phyloP scores from a whole-genome alignment of 2,329 filamentous ascomycete species.

The Massarina eburnea region DNA sequence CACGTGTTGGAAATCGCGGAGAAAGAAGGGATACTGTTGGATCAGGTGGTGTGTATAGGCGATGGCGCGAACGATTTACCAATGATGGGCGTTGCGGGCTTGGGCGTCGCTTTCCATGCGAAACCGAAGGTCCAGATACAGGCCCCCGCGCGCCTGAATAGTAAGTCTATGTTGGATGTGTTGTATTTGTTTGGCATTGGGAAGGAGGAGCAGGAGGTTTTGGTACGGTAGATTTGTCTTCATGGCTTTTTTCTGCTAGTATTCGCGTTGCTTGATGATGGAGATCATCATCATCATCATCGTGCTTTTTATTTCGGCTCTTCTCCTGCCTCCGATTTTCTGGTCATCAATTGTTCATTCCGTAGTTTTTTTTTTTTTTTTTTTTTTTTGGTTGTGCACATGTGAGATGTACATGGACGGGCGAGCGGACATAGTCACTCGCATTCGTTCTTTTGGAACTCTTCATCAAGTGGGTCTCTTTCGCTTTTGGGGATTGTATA shows the following conservation, averaged over 20 bases:
- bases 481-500: too few species aligned
- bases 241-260: background rate
- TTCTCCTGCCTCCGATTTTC: too few species aligned
- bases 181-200: slow-evolving; percentile 74
- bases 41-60: slow-evolving; percentile 72
- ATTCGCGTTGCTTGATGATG: too few species aligned
- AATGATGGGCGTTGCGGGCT: slow-evolving; percentile 74
- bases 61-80: slow-evolving; percentile 82
- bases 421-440: too few species aligned
- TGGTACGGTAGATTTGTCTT: background rate
- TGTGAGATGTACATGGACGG: too few species aligned
- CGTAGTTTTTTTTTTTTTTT: too few species aligned
- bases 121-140: slow-evolving; percentile 81
- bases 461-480: too few species aligned
- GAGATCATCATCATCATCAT: too few species aligned
- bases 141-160: slow-evolving; percentile 72
- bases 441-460: too few species aligned
- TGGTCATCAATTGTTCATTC: too few species aligned
- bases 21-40: slow-evolving; percentile 65
- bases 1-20: slow-evolving; percentile 70
- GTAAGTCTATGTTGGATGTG: slow-evolving; percentile 69
- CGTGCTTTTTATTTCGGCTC: too few species aligned
- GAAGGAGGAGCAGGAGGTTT: slow-evolving; percentile 54
- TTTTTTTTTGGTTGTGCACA: too few species aligned
- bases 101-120: slow-evolving; percentile 82